Conservation (phyloP, 2,329 filamentous ascomycete species). For the Fusarium chuoi region DNA sequence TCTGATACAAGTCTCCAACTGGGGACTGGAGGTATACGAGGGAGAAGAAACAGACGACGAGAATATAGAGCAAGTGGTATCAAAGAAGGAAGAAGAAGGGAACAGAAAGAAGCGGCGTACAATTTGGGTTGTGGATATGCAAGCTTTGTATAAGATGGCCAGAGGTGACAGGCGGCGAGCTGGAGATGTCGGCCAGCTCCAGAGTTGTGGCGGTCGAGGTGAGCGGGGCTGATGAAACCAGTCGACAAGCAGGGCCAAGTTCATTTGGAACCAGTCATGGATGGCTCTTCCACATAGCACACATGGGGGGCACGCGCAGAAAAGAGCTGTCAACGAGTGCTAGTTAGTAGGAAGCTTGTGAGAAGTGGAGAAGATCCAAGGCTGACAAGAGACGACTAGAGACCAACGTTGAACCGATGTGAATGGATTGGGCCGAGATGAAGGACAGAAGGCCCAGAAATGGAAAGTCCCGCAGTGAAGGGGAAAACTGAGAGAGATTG, state of each 20-base stretch:
- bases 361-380: conserved; percentile 25
- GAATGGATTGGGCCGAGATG: conserved; percentile 16
- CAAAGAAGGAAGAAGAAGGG: conserved; percentile 26
- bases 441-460: conserved; percentile 11
- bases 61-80: not conserved
- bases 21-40: not conserved
- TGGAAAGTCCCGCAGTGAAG: conserved; percentile 17
- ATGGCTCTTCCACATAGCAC: conserved; percentile 47
- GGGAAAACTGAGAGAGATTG: conserved; percentile 1
- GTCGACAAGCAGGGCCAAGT: conserved; percentile 55
- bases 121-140: conserved; percentile 38
- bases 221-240: conserved; percentile 56
- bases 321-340: conserved; percentile 49
- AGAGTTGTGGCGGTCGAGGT: conserved; percentile 52
- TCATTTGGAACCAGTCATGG: conserved; percentile 57
- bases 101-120: conserved; percentile 34
- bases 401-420: conserved; percentile 1
- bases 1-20: not conserved
- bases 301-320: conserved; percentile 40
- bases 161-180: conserved; percentile 46
- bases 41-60: not conserved
- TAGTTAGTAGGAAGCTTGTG: conserved; percentile 22
- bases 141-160: conserved; percentile 40
- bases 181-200: conserved; percentile 60
- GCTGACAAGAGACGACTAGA: conserved; percentile 22